A percentile compares a stretch with the other conserved stretches of the same genome.
Conservation (phyloP, 148 eudicot species). For the Rhododendron griersonianum region DNA sequence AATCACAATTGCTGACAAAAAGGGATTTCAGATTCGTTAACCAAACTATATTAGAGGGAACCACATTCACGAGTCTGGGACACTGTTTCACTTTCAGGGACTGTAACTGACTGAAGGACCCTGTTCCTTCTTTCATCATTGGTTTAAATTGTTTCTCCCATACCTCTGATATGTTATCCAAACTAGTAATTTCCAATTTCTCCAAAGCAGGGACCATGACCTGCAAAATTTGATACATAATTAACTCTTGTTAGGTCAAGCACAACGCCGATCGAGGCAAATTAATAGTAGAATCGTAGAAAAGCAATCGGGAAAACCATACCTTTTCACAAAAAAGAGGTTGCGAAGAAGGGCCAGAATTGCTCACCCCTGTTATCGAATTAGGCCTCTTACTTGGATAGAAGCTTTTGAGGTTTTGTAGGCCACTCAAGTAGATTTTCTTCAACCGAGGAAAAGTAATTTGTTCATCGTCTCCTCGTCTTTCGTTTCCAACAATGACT, state of each 20-base stretch:
- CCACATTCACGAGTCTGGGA: not conserved
- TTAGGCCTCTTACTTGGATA: not conserved
- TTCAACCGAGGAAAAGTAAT: not conserved
- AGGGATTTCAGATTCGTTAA: not conserved
- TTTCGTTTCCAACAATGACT: not conserved
- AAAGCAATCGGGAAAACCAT: not conserved
- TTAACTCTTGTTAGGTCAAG: not conserved
- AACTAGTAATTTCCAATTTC: not conserved
- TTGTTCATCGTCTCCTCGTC: not conserved
- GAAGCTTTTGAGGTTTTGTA: not conserved
- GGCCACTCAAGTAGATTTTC: rapidly evolving
- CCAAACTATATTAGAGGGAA: not conserved
- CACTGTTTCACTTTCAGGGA: not conserved
- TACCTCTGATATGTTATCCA: not conserved
- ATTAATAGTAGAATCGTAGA: not conserved
- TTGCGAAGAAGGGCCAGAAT: not conserved
- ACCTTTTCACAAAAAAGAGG: not conserved
- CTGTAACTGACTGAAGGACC: not conserved
- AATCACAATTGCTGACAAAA: not conserved
- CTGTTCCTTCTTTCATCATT: not conserved
- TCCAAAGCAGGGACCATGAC: not conserved
- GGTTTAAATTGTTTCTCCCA: not conserved
- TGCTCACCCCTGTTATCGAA: not conserved
- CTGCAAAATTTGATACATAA: not conserved
- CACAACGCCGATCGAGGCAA: not conserved